phyloP scores from a whole-genome alignment of 139 green algal species.

The Protoeuglena noctilucae region DNA sequence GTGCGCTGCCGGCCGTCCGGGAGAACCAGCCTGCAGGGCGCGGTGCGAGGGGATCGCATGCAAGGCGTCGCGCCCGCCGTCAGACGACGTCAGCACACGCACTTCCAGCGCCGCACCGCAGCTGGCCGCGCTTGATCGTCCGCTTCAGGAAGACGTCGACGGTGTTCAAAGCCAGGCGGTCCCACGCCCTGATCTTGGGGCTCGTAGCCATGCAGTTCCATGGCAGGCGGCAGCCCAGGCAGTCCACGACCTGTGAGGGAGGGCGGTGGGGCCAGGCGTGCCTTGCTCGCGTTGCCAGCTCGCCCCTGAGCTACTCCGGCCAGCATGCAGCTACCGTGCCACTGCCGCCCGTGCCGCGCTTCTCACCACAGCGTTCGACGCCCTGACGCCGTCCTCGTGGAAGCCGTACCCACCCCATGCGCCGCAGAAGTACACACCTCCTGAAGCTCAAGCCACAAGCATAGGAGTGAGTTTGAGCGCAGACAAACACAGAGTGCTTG shows the following conservation, averaged over 20 bases:
- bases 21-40: constrained; percentile 70
- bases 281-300: too few relatives aligned
- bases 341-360: too few relatives aligned
- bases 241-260: not conserved
- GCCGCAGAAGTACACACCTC: constrained; percentile 40
- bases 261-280: too few relatives aligned
- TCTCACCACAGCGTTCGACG: constrained; percentile 39
- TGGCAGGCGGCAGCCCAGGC: constrained; percentile 17
- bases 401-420: constrained; percentile 87
- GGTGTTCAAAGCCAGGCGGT: constrained; percentile 11
- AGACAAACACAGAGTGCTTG: too few relatives aligned
- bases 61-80: too few relatives aligned
- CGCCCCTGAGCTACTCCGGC: too few relatives aligned
- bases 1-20: constrained; percentile 54
- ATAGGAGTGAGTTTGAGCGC: too few relatives aligned
- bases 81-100: too few relatives aligned
- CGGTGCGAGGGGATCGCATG: not conserved
- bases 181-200: constrained; percentile 36
- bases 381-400: constrained; percentile 86
- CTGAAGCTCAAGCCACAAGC: too few relatives aligned
- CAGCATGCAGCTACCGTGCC: too few relatives aligned
- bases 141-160: not conserved
- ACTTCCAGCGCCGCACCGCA: too few relatives aligned
- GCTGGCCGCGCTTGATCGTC: constrained; percentile 32
- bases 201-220: constrained; percentile 31